Conservation (phyloP, 2,329 filamentous ascomycete species). For the Parafenestella ontariensis region DNA sequence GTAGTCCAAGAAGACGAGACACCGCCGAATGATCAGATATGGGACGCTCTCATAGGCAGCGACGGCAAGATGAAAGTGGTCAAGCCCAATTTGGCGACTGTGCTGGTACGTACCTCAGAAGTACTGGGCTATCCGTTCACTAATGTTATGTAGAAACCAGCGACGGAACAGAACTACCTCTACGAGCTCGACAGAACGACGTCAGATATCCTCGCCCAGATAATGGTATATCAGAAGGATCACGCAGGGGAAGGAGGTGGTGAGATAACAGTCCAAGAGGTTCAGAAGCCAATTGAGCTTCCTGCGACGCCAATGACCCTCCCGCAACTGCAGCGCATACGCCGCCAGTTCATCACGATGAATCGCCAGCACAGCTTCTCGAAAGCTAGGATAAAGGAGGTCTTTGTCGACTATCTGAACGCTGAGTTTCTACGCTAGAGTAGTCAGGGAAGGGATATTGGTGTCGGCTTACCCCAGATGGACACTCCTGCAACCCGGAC, state of each 20-base stretch:
- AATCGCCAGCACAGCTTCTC: conserved; percentile 69
- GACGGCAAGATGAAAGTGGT: conserved; percentile 71
- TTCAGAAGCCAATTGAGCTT: conserved; percentile 67
- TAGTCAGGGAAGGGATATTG: too few relatives aligned
- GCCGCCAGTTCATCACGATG: conserved; percentile 78
- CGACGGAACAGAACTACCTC: conserved; percentile 72
- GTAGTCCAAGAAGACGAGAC: conserved; percentile 77
- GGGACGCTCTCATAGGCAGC: conserved; percentile 71
- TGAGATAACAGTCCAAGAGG: conserved; percentile 61
- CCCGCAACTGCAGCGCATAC: conserved; percentile 77
- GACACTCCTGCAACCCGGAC: neutral
- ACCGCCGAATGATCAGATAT: conserved; percentile 72
- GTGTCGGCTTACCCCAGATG: neutral
- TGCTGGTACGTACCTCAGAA: conserved; percentile 55
- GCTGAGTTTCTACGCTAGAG: conserved; percentile 43
- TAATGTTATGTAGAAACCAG: conserved; percentile 58
- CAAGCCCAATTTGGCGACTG: conserved; percentile 77
- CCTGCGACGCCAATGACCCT: conserved; percentile 71
- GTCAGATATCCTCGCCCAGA: conserved; percentile 74
- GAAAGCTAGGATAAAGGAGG: conserved; percentile 47
- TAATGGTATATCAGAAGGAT: conserved; percentile 72
- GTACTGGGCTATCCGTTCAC: neutral
- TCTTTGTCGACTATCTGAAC: conserved; percentile 51
- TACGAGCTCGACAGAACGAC: conserved; percentile 82
- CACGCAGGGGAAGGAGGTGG: conserved; percentile 68